Evolutionary conservation across 768 basidiomycete genomes (phyloP), one percentile per base, ranked within the genome.

Genomic region (Cystobasidium ongulense): DNA sequence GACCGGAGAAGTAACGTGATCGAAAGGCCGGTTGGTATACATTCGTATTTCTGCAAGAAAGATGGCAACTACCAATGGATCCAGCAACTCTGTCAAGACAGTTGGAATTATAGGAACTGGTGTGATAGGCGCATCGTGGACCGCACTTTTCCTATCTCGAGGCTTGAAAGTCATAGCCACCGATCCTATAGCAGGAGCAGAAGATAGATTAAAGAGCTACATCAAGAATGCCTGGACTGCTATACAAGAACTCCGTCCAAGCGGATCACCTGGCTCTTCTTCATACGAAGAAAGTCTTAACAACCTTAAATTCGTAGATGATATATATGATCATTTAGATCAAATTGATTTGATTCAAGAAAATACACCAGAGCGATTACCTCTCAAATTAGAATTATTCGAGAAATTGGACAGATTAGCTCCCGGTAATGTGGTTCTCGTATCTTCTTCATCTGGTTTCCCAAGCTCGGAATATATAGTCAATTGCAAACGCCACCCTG

Each of bases 301-400:
- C 7, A 25, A 35, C 11, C 36, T 64, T 1, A 35, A 10, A 15
- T 46, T 64, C 38, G 38, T 64, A 25, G 38, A 39, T 29, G 17
- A 41, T 36, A 35, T 64, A 25, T 18, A 64, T 25, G 43, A 39
- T 64, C 21, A 39, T 64, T 64, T 64, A 41, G 5, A 23, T 10
- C 31, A 64, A 39, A 35, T 64, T n/a, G 63, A 64, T 39, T 64
- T 36, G 18, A 36, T 64, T 36, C 63, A 64, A 25, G 63, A 64
- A 36, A 64, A 64, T 46, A 36, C 27, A 46, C 63, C 63, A 3
- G 63, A 64, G 29, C 36, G 36, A 46, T n/a, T 64, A 27, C 27
- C 25, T 10, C 36, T 31, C 29, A 64, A 64, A 46, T 4, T 25
- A 18, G 25, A 27, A 36, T 10, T 64, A 2, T 64, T 64, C 36